Base-by-base conservation (phyloP, 805 yeast genomes). In the Suhomyces canberraensis region DNA sequence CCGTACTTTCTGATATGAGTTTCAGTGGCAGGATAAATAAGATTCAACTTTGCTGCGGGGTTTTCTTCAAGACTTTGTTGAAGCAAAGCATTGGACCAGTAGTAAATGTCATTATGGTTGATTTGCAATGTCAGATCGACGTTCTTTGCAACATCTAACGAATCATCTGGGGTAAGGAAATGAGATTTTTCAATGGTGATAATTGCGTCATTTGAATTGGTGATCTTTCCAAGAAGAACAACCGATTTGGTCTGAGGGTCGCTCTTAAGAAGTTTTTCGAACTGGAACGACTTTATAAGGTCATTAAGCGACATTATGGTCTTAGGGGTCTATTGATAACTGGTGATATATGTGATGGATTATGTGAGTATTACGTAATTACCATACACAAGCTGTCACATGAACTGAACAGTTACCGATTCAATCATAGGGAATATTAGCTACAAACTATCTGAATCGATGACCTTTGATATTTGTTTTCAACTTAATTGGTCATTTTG, bases 11-110 rank as follows among this genome's bases (percentile, higher is more conserved):
- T 73, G 31, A 93, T 79, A 56, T 93, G 98, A 3, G 81, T 76
- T 32, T 78, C 80, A 0, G 96, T 84, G 0, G 98, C 98, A 1
- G 98, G 98, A 56, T 77, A 88, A 17, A 91, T 80, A 38, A 91
- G 48, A 47, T 83, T 88, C 37, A 87, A 49, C 52, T 90, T 89
- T 11, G 81, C 81, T 1, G 79, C 72, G 1, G 95, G 86, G 4
- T 48, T 48, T 0, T 48, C 45, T 0, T 62, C 65, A n/a, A 78
- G 41, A 32, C 71, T 65, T 44, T 77, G 81, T 3, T 48, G 47
- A 28, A 83, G 45, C 1, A 73, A 57, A 1, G 76, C 76, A 31
- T 75, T 57, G 11, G 87, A 86, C 97, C 98, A 91, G 43, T 73
- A 73, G 53, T 91, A 91, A 1, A 90, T 79, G 49, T 88, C 97